Base-by-base conservation (phyloP, 2,329 filamentous ascomycete species). In the Erysiphe pulchra region DNA sequence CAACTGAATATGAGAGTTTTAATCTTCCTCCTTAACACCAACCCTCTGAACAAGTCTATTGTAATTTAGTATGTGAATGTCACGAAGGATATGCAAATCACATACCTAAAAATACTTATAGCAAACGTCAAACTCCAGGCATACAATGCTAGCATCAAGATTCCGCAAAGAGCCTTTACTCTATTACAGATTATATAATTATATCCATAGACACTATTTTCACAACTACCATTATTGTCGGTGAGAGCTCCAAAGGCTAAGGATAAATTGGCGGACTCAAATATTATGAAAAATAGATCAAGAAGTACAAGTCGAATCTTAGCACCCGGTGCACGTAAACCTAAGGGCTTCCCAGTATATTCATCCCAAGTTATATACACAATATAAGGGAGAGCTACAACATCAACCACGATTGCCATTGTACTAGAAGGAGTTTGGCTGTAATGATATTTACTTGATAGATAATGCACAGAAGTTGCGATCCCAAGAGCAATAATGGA, bases 291-390 rank as follows among this genome's bases (percentile, higher is more conserved):
- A 56, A 94, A 77, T 3, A 98, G 69, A 61, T 98, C 90, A 47
- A 93, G 71, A 46, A 98, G 73, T 49, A 95, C 81, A 44, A 98
- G 73, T 13, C 81, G 75, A 51, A 92, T 80, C 60, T 98, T 98
- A 43, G 83, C 79, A 47, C 77, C 77, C 10, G 84, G 76, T 7
- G 77, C 77, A 39, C 92, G 80, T 49, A 98, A 65, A 1, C 90
- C 90, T 17, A 98, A 67, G 18, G 92, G 90, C 59, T 92, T 92
- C 30, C 84, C 83, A 5, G 83, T 90, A 62, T 94, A 95, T 63
- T 98, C 90, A 58, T 98, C 90, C 64, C 78, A 92, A 20, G 86
- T 92, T 64, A 95, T 90, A 63, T 93, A 95, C 43, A 81, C 65
- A 46, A 92, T 79, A 62, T 95, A 98, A 2, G 87, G 75, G 48